Conservation (phyloP, 495 filamentous ascomycete genomes). For the Durotheca rogersii region DNA sequence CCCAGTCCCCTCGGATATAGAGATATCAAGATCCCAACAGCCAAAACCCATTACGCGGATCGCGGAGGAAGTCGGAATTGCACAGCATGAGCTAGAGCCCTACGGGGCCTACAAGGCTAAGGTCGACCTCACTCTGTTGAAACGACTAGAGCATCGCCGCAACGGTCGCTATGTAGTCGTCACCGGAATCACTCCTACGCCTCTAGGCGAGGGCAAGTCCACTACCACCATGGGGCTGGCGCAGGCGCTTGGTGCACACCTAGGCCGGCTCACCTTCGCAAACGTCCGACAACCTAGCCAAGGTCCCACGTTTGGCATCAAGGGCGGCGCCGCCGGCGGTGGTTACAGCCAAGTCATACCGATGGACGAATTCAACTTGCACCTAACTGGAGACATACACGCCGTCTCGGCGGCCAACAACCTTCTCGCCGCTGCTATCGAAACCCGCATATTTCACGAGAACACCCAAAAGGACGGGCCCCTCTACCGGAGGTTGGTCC, state of each 20-base stretch:
- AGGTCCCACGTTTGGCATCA: conserved; percentile 97
- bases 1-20: conserved; percentile 92
- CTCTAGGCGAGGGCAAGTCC: conserved; percentile 97
- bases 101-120: conserved; percentile 96
- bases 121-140: conserved; percentile 76
- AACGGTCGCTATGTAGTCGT: conserved; percentile 91
- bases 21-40: conserved; percentile 81
- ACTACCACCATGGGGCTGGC: conserved; percentile 96
- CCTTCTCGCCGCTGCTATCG: conserved; percentile 94
- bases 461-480: conserved; percentile 87
- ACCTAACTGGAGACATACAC: conserved; percentile 96
- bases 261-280: conserved; percentile 85
- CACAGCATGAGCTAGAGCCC: conserved; percentile 81
- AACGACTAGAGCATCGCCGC: conserved; percentile 79
- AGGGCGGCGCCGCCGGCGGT: conserved; percentile 94
- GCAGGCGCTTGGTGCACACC: conserved; percentile 88
- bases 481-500: conserved; percentile 86
- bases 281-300: conserved; percentile 97
- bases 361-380: conserved; percentile 99
- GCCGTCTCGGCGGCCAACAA: conserved; percentile 98
- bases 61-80: conserved; percentile 85
- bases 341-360: conserved; percentile 98
- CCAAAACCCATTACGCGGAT: conserved; percentile 85
- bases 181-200: conserved; percentile 93
- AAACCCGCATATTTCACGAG: conserved; percentile 98